A percentile compares a stretch with the other conserved stretches of the same genome.
phyloP scores from a whole-genome alignment of 164 flowering plant species.

The Chloranthus sessilifolius region DNA sequence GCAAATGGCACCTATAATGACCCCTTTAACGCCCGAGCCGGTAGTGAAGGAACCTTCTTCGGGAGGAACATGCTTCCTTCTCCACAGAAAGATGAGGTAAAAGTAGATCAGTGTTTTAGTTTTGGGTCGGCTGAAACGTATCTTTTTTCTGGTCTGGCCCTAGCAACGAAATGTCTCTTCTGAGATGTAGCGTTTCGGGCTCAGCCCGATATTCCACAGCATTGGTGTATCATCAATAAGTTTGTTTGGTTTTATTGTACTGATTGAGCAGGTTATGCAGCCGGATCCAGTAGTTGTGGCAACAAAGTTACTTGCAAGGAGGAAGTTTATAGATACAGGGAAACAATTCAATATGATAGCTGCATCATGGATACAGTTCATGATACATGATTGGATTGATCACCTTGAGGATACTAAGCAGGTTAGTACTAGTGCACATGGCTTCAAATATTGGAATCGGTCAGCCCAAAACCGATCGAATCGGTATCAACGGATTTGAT shows the following conservation, averaged over 20 bases:
- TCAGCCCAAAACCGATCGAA: too few relatives aligned
- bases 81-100: conserved; percentile 24
- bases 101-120: too few relatives aligned
- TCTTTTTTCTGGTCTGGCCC: too few relatives aligned
- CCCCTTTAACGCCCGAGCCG: conserved; percentile 24
- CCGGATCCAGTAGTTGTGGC: conserved; percentile 40
- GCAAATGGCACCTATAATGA: conserved; percentile 31
- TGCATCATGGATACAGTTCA: conserved; percentile 45
- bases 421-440: too few relatives aligned
- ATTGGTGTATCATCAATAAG: too few relatives aligned
- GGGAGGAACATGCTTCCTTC: conserved; percentile 39
- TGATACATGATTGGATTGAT: conserved; percentile 50
- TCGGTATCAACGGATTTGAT: too few relatives aligned
- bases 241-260: too few relatives aligned
- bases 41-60: conserved; percentile 33
- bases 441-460: too few relatives aligned
- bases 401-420: conserved; percentile 40
- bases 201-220: too few relatives aligned
- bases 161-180: too few relatives aligned
- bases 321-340: conserved; percentile 26
- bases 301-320: conserved; percentile 33
- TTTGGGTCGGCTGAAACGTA: too few relatives aligned
- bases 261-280: conserved; percentile 20
- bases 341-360: conserved; percentile 48
- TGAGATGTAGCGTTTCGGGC: too few relatives aligned